Percentiles rank a stretch among this genome's conserved stretches.
Evolutionary conservation across 139 green algal genomes (phyloP).

Genomic region (Deuterostichococcus epilithicus): DNA sequence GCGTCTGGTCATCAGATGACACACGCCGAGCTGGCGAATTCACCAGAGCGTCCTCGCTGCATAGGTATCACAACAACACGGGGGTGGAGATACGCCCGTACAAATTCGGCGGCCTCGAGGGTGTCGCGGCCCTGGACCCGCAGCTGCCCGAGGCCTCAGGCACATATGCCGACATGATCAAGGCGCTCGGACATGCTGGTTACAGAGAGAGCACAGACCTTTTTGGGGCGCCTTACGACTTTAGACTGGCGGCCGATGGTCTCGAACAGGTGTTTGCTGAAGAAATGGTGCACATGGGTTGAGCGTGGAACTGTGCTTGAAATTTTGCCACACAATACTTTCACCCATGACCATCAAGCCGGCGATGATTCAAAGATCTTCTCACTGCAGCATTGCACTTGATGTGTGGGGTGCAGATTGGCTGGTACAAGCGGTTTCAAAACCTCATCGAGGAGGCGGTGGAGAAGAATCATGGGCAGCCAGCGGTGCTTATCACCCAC

Average conservation of each 20-base stretch:
- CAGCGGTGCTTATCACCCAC: conserved; percentile 27
- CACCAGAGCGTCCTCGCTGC: not conserved
- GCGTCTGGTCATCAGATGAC: not conserved
- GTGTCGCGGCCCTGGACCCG: conserved; percentile 28
- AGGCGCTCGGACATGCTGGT: conserved; percentile 12
- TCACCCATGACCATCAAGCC: too few relatives aligned
- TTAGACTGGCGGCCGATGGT: conserved; percentile 33
- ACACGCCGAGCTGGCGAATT: not conserved
- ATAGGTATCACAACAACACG: conserved; percentile 29
- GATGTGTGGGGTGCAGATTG: conserved; percentile 15
- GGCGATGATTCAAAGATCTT: too few relatives aligned
- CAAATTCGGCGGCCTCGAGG: conserved; percentile 30
- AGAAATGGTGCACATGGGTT: too few relatives aligned
- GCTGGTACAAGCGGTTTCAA: conserved; percentile 18
- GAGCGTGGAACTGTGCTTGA: too few relatives aligned
- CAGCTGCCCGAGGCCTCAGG: not conserved
- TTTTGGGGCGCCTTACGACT: conserved; percentile 42
- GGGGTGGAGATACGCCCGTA: conserved; percentile 33
- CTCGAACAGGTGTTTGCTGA: conserved; percentile 13
- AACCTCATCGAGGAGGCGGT: conserved; percentile 34
- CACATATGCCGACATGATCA: not conserved
- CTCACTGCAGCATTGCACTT: too few relatives aligned
- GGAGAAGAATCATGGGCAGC: conserved; percentile 12
- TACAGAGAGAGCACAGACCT: conserved; percentile 30
- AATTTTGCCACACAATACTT: too few relatives aligned